Percentiles rank a stretch among this genome's conserved stretches.
These are phyloP conservation scores for Acacia melanoxylon DNA, from an alignment of 306 rosid genomes.

Conservation along the genomic window DNA sequence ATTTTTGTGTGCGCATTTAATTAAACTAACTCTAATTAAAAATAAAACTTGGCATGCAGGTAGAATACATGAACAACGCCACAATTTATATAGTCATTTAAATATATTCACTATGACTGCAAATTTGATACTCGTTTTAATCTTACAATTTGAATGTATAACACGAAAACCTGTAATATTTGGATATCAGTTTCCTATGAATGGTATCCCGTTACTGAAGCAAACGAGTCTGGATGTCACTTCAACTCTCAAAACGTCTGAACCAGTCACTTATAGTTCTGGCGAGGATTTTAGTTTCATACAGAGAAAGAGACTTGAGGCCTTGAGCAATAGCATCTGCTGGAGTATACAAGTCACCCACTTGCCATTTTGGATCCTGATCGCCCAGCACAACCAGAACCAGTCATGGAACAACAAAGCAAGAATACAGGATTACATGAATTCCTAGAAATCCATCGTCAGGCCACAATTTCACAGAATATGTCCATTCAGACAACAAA, in stretches of 20 bases:
- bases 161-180: background rate
- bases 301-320: constrained; percentile 68
- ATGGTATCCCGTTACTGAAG: background rate
- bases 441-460: background rate
- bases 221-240: constrained; percentile 3
- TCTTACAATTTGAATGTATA: background rate
- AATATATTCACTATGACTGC: background rate
- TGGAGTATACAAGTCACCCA: constrained; percentile 78
- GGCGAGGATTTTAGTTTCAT: constrained; percentile 61
- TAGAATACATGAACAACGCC: background rate
- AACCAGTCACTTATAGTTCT: constrained; percentile 73
- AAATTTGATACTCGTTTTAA: background rate
- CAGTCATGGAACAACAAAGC: background rate
- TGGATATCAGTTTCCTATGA: background rate
- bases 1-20: no score
- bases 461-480: no score
- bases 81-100: background rate
- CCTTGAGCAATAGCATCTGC: constrained; percentile 91
- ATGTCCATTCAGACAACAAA: background rate
- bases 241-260: constrained; percentile 56
- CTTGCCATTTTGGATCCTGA: constrained; percentile 95
- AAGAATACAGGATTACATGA: background rate
- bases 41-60: no score
- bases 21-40: no score
- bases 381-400: background rate